A percentile compares a stretch with the other conserved stretches of the same genome.
phyloP scores from a whole-genome alignment of 176 grass and related monocot species.

The Pontederia paniculata region DNA sequence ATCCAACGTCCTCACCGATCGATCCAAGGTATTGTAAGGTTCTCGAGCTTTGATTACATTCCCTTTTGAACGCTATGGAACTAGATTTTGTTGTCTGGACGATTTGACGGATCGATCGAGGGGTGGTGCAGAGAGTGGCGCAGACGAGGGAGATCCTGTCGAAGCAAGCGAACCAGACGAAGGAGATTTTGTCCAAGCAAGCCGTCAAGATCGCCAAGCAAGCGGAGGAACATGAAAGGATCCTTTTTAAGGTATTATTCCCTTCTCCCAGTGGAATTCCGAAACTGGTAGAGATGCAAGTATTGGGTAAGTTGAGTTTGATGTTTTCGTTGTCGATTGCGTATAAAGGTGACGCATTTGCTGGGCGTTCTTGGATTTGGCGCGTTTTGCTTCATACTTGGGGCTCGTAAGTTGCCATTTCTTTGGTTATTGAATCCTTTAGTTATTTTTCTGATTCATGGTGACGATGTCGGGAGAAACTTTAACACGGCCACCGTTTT shows the following conservation, averaged over 20 bases:
- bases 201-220: constrained; percentile 74
- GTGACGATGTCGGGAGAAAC: too few relatives aligned
- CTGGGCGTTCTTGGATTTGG: constrained; percentile 92
- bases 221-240: constrained; percentile 80
- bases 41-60: too few relatives aligned
- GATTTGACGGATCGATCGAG: too few relatives aligned
- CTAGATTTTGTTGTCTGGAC: too few relatives aligned
- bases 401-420: constrained; percentile 67
- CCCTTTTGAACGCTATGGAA: too few relatives aligned
- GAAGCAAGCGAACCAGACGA: constrained; percentile 36
- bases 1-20: too few relatives aligned
- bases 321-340: neutral
- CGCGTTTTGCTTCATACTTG: constrained; percentile 92
- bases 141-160: constrained; percentile 14
- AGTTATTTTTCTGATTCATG: neutral
- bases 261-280: neutral
- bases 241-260: constrained; percentile 81
- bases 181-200: constrained; percentile 87
- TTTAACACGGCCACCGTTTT: neutral
- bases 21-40: too few relatives aligned
- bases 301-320: neutral
- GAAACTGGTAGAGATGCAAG: neutral
- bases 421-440: neutral
- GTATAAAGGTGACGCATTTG: constrained; percentile 74
- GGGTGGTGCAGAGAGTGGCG: neutral